These are phyloP conservation scores for Suhomyces faveliae DNA, from an alignment of 805 yeast species.

Conservation along the genomic window DNA sequence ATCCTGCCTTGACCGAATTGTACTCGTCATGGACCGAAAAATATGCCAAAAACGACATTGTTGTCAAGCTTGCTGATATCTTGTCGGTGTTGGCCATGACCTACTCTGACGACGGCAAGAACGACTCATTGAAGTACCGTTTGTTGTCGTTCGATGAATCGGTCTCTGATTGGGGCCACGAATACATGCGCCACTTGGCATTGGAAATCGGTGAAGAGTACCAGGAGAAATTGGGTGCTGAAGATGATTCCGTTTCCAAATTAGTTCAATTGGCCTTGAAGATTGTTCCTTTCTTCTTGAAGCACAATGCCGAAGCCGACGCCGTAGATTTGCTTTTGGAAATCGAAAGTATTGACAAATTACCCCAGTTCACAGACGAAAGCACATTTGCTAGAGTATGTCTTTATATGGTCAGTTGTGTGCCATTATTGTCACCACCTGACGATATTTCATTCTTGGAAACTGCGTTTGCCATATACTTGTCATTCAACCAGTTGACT, in stretches of 20 bases:
- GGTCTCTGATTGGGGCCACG: slow-evolving; percentile 95
- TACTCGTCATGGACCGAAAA: slow-evolving; percentile 64
- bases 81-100: slow-evolving; percentile 95
- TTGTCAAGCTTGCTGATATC: slow-evolving; percentile 74
- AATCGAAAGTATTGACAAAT: slow-evolving; percentile 79
- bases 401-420: slow-evolving; percentile 91
- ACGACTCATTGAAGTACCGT: slow-evolving; percentile 79
- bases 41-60: slow-evolving; percentile 23
- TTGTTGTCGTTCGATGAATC: slow-evolving; percentile 55
- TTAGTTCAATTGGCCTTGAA: slow-evolving; percentile 67
- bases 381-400: slow-evolving; percentile 86
- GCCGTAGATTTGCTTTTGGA: slow-evolving; percentile 93
- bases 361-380: slow-evolving; percentile 82
- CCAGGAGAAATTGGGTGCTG: slow-evolving; percentile 45
- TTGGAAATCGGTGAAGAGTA: slow-evolving; percentile 90
- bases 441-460: slow-evolving; percentile 83
- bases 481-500: slow-evolving; percentile 74
- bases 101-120: slow-evolving; percentile 74
- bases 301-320: slow-evolving; percentile 97
- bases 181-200: slow-evolving; percentile 93
- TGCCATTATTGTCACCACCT: slow-evolving; percentile 93
- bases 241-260: slow-evolving; percentile 35
- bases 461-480: slow-evolving; percentile 84
- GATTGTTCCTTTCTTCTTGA: slow-evolving; percentile 84
- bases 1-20: slow-evolving; percentile 60